Evolutionary conservation across 148 eudicot genomes (phyloP).

Genomic region (Fallopia convolvulus): DNA sequence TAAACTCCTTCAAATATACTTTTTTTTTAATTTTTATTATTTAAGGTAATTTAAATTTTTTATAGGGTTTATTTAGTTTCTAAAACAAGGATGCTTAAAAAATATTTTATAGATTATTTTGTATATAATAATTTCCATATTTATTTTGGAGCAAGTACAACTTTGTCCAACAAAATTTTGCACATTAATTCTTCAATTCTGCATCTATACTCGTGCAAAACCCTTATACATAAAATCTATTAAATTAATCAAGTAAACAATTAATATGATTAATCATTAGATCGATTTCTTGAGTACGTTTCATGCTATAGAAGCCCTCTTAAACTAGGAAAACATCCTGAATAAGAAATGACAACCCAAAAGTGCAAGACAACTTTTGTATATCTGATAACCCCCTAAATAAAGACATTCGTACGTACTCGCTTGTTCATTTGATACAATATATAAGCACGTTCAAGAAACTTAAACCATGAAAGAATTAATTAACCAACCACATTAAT

Average conservation of each 20-base stretch:
- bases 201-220: neutral
- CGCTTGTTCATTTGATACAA: neutral
- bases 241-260: neutral
- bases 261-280: neutral
- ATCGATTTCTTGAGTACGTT: neutral
- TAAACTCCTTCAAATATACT: too few relatives aligned
- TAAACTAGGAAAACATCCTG: neutral
- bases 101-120: too few relatives aligned
- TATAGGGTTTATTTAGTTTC: too few relatives aligned
- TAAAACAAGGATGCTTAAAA: too few relatives aligned
- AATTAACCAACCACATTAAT: neutral
- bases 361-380: neutral
- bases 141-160: too few relatives aligned
- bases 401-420: neutral
- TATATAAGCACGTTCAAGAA: neutral
- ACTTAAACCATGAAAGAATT: neutral
- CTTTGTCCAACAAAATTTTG: too few relatives aligned
- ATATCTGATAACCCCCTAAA: neutral
- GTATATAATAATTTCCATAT: too few relatives aligned
- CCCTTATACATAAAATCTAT: neutral
- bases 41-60: too few relatives aligned
- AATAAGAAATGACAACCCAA: neutral
- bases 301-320: neutral
- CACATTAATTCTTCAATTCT: neutral
- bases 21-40: too few relatives aligned